Base-by-base conservation (phyloP, 768 basidiomycete species). In the Mycena haematopus region DNA sequence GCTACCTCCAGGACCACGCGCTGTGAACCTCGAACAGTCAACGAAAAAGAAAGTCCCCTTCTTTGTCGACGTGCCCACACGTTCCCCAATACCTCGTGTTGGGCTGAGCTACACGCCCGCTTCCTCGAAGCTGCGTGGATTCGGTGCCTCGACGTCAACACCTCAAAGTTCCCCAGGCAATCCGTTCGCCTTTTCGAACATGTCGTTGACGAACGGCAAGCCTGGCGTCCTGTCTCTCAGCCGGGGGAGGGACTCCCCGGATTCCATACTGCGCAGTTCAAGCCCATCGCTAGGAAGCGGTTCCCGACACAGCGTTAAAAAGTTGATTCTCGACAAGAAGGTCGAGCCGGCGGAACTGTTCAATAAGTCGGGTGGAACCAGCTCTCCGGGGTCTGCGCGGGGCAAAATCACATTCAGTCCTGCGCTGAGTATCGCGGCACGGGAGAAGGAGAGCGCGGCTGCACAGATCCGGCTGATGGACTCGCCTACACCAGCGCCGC, bases 301-400 rank as follows among this genome's bases (percentile, higher is more conserved):
- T 19, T 54, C 59, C 1, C 59, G 59, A 27, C 52, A 90, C 60
- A 96, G 93, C 71, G 93, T 96, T 60, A 98, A 98, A 80, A 96
- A 96, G 72, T 83, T 98, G 60, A 88, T 95, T 38, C 73, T 97
- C 64, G 91, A 95, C 71, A 95, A 92, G 76, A 93, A 89, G 72
- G 79, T 92, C 17, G 90, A 92, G 54, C 83, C 91, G 27, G 77
- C 84, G 25, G 90, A 93, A 64, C 69, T 93, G 54, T 89, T 93
- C 69, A 73, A 72, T 44, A 84, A 83, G 69, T 78, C 80, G 1
- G 81, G 80, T 31, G 55, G 54, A 1, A 49, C 62, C 29, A 77
- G 79, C 17, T 75, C 76, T 33, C 82, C 84, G 40, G 78, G 80
- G 55, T 73, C 76, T 21, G 56, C 74, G 47, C 75, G 76, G 78